Evolutionary conservation across 805 yeast species (phyloP).

Genomic region (Tetrapisispora iriomotensis): DNA sequence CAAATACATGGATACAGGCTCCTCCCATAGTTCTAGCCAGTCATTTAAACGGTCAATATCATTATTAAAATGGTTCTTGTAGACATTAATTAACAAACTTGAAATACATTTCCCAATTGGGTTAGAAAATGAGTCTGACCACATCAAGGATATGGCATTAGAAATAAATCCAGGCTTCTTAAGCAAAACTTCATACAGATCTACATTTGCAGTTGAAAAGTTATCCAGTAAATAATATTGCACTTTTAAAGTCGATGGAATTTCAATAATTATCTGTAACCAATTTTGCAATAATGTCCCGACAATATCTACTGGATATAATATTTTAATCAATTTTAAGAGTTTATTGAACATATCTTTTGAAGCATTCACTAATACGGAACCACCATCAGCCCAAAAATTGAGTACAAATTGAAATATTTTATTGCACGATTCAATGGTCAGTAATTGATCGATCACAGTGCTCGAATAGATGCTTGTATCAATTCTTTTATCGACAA

Average conservation of each 20-base stretch:
- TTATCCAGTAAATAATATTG: conserved; percentile 51
- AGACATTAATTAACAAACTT: conserved; percentile 31
- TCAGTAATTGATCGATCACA: conserved; percentile 11
- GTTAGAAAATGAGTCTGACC: conserved; percentile 53
- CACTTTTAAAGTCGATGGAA: conserved; percentile 47
- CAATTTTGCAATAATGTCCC: conserved; percentile 33
- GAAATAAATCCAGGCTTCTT: conserved; percentile 38
- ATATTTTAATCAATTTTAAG: conserved; percentile 31
- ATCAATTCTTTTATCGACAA: conserved; percentile 13
- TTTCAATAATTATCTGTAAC: conserved; percentile 35
- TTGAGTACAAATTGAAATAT: conserved; percentile 50
- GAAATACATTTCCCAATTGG: conserved; percentile 51
- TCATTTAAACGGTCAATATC: conserved; percentile 5
- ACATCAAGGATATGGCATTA: conserved; percentile 40
- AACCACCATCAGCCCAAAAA: conserved; percentile 61
- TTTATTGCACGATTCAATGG: conserved; percentile 19
- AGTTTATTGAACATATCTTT: conserved; percentile 50
- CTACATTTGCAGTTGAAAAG: conserved; percentile 38
- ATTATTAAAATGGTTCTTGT: conserved; percentile 22
- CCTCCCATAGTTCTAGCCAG: conserved; percentile 50
- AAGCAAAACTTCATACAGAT: conserved; percentile 34
- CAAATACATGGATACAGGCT: conserved; percentile 31
- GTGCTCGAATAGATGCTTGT: conserved; percentile 7
- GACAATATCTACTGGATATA: conserved; percentile 13
- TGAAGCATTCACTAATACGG: conserved; percentile 61